Conservation (phyloP, 164 flowering plant species). For the Stephania cephalantha region DNA sequence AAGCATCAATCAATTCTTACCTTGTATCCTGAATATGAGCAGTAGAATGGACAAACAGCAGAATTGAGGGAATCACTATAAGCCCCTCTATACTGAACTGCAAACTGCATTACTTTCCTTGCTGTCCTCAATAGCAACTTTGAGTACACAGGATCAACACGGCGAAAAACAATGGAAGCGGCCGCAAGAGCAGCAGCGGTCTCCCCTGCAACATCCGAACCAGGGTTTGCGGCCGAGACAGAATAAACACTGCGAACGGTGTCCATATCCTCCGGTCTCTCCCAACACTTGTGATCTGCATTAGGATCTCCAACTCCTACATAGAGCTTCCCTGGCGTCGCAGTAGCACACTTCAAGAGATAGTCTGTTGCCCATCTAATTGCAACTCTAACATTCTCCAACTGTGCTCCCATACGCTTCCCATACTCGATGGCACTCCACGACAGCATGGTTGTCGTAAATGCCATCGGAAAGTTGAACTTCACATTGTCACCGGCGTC, state of each 20-base stretch:
- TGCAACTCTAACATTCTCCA: slow-evolving; percentile 40
- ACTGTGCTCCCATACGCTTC: slow-evolving; percentile 44
- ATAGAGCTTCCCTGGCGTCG: slow-evolving; percentile 63
- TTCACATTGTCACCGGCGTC: slow-evolving; percentile 97
- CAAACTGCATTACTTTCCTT: slow-evolving; percentile 56
- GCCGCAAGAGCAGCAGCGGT: slow-evolving; percentile 90
- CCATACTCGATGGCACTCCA: slow-evolving; percentile 79
- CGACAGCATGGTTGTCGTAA: slow-evolving; percentile 82
- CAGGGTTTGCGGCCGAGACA: slow-evolving; percentile 56
- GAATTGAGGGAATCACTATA: slow-evolving; percentile 75
- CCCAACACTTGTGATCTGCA: slow-evolving; percentile 85
- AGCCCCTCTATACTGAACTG: slow-evolving; percentile 50
- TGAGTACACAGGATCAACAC: slow-evolving; percentile 48
- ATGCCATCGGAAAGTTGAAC: slow-evolving; percentile 95
- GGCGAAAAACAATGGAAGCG: slow-evolving; percentile 66
- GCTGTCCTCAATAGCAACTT: slow-evolving; percentile 46
- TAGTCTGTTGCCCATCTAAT: slow-evolving; percentile 88
- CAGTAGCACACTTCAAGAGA: slow-evolving; percentile 68
- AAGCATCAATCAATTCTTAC: slow-evolving; percentile 25
- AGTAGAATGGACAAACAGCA: slow-evolving; percentile 78
- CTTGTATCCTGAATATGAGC: slow-evolving; percentile 89
- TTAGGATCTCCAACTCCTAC: slow-evolving; percentile 86
- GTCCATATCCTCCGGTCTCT: slow-evolving; percentile 90
- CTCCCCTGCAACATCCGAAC: slow-evolving; percentile 85
- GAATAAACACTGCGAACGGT: slow-evolving; percentile 50